A percentile compares a stretch with the other conserved stretches of the same genome.
phyloP scores from a whole-genome alignment of 202 grass and related monocot genomes.

The Musa balbisiana region DNA sequence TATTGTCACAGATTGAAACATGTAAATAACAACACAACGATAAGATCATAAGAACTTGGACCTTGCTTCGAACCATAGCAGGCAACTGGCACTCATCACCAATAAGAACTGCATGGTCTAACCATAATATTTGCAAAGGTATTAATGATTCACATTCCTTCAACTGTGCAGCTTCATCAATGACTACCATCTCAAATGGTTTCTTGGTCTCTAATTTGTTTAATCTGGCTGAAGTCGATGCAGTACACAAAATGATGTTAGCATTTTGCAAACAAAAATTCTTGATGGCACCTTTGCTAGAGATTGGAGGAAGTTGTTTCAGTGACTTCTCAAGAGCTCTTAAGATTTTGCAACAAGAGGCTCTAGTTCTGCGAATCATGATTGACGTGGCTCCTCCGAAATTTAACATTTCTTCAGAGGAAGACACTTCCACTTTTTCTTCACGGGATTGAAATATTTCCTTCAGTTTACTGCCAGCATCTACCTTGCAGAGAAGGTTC shows the following conservation, averaged over 20 bases:
- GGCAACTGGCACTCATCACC: conserved; percentile 69
- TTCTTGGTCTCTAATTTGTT: neutral
- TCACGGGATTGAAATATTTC: conserved; percentile 20
- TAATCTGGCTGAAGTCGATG: conserved; percentile 44
- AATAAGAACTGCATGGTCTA: conserved; percentile 60
- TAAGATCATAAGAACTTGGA: conserved; percentile 2
- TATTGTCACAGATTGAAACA: neutral
- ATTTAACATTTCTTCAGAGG: neutral
- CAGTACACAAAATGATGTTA: conserved; percentile 47
- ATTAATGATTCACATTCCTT: conserved; percentile 78
- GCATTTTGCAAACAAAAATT: conserved; percentile 36
- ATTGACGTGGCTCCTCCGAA: neutral
- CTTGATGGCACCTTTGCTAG: neutral
- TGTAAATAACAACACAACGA: neutral
- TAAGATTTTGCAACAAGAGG: conserved; percentile 17
- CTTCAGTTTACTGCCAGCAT: neutral
- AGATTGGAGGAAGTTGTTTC: conserved; percentile 24
- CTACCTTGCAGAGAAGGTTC: conserved; percentile 17
- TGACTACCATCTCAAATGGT: conserved; percentile 52
- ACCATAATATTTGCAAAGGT: conserved; percentile 31
- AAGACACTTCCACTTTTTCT: neutral
- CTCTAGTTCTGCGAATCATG: conserved; percentile 25
- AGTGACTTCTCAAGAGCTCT: conserved; percentile 20
- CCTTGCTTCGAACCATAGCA: conserved; percentile 73
- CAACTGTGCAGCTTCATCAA: conserved; percentile 75